Conservation (phyloP, 2,329 filamentous ascomycete genomes). For the Colletotrichum sp. region DNA sequence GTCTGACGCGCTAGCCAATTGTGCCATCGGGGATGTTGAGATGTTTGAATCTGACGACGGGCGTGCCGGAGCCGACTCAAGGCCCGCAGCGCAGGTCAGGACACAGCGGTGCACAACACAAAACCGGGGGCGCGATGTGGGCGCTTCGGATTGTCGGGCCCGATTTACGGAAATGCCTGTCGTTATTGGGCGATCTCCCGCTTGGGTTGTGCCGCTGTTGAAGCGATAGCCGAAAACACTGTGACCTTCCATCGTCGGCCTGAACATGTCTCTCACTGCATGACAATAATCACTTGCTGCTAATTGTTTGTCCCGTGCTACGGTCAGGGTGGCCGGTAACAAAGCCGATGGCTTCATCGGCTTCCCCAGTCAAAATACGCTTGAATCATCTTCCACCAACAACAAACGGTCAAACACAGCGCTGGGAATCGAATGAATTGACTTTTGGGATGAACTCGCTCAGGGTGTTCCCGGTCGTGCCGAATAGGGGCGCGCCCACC, state of each 20-base stretch:
- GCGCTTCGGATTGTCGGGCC: neutral
- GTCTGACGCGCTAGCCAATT: slow-evolving; percentile 11
- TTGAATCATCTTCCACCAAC: neutral
- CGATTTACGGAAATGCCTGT: neutral
- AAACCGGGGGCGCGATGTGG: neutral
- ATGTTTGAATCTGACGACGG: neutral
- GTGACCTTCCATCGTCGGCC: neutral
- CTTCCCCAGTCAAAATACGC: neutral
- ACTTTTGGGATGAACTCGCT: neutral
- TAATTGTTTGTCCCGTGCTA: neutral
- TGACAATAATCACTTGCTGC: neutral
- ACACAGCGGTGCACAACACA: neutral
- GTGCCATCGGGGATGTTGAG: slow-evolving; percentile 9
- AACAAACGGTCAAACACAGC: neutral
- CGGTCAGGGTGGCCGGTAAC: neutral
- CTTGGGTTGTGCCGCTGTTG: neutral
- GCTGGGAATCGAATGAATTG: neutral
- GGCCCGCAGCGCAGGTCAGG: neutral
- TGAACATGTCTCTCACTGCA: neutral
- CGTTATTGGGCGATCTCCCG: slow-evolving; percentile 6
- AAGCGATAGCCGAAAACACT: neutral
- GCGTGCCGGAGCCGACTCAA: neutral
- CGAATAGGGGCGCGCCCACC: slow-evolving; percentile 9
- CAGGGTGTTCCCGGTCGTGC: slow-evolving; percentile 5
- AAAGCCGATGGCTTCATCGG: neutral